Evolutionary conservation across 2,329 filamentous ascomycete genomes (phyloP), one percentile per base, ranked within the genome.

Genomic region (Neoascochyta sp.): DNA sequence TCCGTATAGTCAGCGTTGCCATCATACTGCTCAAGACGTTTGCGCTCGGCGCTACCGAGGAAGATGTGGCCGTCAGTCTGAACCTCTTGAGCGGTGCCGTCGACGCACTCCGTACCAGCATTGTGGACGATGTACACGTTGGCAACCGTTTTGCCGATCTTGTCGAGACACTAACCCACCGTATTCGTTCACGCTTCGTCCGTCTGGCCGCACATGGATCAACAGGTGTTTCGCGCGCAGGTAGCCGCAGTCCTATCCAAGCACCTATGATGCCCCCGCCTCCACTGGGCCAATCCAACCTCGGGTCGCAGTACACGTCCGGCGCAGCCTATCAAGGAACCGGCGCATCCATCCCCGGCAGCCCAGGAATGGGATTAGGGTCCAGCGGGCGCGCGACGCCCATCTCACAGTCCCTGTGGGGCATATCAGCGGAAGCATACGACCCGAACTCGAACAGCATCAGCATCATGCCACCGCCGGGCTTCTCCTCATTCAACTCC

Each of bases 21-120:
- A 89, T 90, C 76, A 89, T 92, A 52, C 63, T 92, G 11, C 74
- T 92, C 27, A 92, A 82, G 66, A 90, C 86, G 0, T 90, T 92
- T 60, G 84, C 85, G 1, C 72, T 92, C 1, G 86, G 86, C 11
- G 85, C 85, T 2, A 81, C 83, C 1, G 83, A 86, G 48, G 80
- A 80, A 32, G 85, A 92, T 45, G 82, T 90, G 15, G 79, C 82
- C 50, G 72, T 83, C 25, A 86, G 81, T 41, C 81, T 92, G 16
- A 74, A 74, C 5, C 69, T 92, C 16, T 83, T 92, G 69, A 83
- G 88, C 51, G 70, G 75, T 16, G 85, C 83, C 0, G 83, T 89
- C 0, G 73, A 81, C 43, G 84, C 83, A 1, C 71, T 92, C 19
- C 76, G 83, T 11, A 83, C 78, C 45, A 88, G 83, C 41, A 83